These are phyloP conservation scores for Diaporthe batatas DNA, from an alignment of 2,329 filamentous ascomycete species.

Conservation along the genomic window DNA sequence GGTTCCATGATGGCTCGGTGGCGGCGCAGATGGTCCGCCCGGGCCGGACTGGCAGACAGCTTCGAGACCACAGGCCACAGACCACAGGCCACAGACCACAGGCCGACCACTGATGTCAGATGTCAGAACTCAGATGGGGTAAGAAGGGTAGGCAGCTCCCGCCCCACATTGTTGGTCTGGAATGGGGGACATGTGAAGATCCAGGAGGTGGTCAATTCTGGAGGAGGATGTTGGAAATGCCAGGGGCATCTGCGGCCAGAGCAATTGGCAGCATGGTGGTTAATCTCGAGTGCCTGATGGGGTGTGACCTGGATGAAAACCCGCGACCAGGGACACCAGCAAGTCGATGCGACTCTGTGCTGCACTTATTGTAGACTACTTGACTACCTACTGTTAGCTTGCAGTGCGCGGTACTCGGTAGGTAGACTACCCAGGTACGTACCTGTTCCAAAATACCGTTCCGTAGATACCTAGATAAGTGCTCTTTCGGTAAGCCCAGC, in stretches of 20 bases:
- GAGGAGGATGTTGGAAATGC: slow-evolving; percentile 17
- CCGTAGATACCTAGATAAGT: neutral
- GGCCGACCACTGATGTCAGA: slow-evolving; percentile 38
- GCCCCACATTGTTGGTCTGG: slow-evolving; percentile 38
- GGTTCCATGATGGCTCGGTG: slow-evolving; percentile 40
- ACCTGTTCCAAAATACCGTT: neutral
- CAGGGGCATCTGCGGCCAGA: slow-evolving; percentile 27
- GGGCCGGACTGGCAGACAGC: slow-evolving; percentile 41
- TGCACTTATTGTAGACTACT: neutral
- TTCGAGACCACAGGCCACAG: slow-evolving; percentile 15
- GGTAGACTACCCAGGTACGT: no score
- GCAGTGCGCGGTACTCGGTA: neutral
- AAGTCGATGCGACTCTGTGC: slow-evolving; percentile 24
- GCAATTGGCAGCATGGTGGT: slow-evolving; percentile 19
- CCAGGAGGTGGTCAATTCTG: slow-evolving; percentile 19
- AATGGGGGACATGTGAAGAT: slow-evolving; percentile 1
- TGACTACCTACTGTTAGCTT: neutral
- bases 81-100: no score
- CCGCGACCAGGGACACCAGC: slow-evolving; percentile 12
- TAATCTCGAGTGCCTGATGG: neutral
- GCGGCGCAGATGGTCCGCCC: slow-evolving; percentile 24
- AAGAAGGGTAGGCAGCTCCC: slow-evolving; percentile 6
- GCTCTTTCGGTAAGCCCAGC: no score
- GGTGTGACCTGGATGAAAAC: slow-evolving; percentile 26
- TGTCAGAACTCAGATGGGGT: slow-evolving; percentile 29